Evolutionary conservation across 441 rosid genomes (phyloP).

Genomic region (Pelargonium fulgidum): DNA sequence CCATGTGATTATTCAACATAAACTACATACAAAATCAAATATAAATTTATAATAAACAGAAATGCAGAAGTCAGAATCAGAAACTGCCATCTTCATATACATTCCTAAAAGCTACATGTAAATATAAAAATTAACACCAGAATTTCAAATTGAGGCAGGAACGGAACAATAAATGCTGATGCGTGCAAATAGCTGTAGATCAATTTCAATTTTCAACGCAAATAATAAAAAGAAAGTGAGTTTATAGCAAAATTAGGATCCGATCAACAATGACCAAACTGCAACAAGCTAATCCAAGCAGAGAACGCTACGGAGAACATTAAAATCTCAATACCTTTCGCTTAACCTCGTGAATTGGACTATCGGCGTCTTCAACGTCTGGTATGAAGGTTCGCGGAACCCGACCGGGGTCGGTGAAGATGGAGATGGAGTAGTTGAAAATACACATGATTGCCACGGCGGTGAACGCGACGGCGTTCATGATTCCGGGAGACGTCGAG

Average conservation of each 20-base stretch:
- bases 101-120: too few species aligned
- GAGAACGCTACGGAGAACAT: background rate
- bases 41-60: too few species aligned
- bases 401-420: conserved; percentile 76
- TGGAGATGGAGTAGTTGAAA: conserved; percentile 46
- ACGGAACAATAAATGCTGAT: background rate
- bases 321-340: background rate
- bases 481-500: conserved; percentile 63
- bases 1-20: too few species aligned
- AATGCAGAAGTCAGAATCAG: too few species aligned
- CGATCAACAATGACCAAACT: background rate
- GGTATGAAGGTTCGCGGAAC: conserved; percentile 67
- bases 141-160: background rate
- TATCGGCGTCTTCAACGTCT: conserved; percentile 56
- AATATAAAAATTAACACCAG: too few species aligned
- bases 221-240: background rate
- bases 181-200: background rate
- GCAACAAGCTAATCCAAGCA: background rate
- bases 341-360: conserved; percentile 21
- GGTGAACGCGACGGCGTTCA: conserved; percentile 63
- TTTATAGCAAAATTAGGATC: background rate
- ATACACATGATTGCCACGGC: conserved; percentile 54
- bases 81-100: too few species aligned
- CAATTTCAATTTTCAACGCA: background rate
- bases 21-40: too few species aligned